Percentiles rank a stretch among this genome's conserved stretches.
Conservation (phyloP, 148 eudicot genomes). For the Rhododendron molle region DNA sequence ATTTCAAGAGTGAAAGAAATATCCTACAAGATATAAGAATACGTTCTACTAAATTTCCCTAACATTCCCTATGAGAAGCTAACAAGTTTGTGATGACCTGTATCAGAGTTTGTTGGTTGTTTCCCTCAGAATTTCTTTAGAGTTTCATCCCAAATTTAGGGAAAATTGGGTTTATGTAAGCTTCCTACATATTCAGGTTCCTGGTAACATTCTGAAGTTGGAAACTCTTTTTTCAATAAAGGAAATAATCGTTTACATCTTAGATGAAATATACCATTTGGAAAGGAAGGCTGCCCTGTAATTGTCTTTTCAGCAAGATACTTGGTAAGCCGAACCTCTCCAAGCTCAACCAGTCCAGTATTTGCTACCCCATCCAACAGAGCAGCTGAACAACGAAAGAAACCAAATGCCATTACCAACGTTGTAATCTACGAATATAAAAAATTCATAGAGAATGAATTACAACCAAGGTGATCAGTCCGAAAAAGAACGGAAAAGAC, state of each 20-base stretch:
- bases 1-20: background rate
- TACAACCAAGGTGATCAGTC: background rate
- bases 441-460: background rate
- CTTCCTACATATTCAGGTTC: background rate
- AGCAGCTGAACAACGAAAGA: background rate
- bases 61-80: background rate
- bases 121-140: too few species aligned
- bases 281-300: slow-evolving; percentile 67
- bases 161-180: background rate
- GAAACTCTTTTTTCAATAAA: background rate
- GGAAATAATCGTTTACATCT: background rate
- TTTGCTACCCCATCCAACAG: slow-evolving; percentile 4
- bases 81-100: background rate
- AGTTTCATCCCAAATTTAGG: background rate
- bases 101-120: background rate
- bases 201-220: background rate
- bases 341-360: slow-evolving; percentile 8
- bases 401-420: slow-evolving; percentile 18
- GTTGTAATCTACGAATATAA: background rate
- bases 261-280: slow-evolving; percentile 44
- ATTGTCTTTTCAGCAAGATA: slow-evolving; percentile 75
- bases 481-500: background rate
- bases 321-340: slow-evolving; percentile 49
- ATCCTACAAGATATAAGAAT: background rate
- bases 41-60: background rate